Percentiles rank a stretch among this genome's conserved stretches.
phyloP scores from a whole-genome alignment of 441 rosid genomes.

The Erysimum cheiri region DNA sequence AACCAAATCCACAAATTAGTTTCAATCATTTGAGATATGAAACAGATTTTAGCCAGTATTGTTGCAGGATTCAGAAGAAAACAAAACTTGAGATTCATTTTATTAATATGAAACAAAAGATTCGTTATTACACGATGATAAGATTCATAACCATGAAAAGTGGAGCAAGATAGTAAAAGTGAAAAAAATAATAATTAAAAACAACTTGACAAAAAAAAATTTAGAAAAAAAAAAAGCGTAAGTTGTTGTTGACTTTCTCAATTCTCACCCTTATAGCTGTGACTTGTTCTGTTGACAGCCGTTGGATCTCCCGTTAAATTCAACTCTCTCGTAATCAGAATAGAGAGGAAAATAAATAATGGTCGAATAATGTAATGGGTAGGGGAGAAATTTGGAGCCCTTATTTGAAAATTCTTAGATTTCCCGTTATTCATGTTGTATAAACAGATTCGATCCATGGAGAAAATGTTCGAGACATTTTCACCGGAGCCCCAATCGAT shows the following conservation, averaged over 20 bases:
- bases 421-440: background rate
- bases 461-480: no score
- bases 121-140: background rate
- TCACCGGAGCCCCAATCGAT: no score
- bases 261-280: constrained; percentile 2
- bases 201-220: no score
- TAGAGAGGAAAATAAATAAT: background rate
- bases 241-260: no score
- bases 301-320: constrained; percentile 1
- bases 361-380: background rate
- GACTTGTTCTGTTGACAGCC: background rate
- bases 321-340: constrained; percentile 16
- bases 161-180: background rate
- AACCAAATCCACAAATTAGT: no score
- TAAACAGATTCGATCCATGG: background rate
- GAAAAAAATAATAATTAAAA: background rate
- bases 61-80: no score
- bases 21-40: no score
- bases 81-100: no score
- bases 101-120: no score
- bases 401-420: background rate
- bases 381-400: constrained; percentile 7
- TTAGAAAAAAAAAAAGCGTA: no score
- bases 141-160: background rate
- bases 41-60: no score